These are phyloP conservation scores for Cryptococcus maquisensis DNA, from an alignment of 1,284 basidiomycete species.

Conservation along the genomic window DNA sequence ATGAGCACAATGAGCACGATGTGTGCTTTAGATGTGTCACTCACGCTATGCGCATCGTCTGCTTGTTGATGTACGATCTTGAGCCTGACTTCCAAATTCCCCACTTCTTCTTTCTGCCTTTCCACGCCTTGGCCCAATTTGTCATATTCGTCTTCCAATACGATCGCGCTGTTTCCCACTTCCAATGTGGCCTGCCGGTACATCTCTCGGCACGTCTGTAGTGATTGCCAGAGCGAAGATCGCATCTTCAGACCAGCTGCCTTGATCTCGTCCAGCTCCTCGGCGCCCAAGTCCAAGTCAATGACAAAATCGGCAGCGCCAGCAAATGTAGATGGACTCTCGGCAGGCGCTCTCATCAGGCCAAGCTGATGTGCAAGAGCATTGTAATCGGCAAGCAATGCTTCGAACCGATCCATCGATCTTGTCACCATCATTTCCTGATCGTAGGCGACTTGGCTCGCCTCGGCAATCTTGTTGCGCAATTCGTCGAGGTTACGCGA, in stretches of 20 bases:
- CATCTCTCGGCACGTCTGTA: conserved; percentile 64
- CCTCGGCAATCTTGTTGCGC: conserved; percentile 66
- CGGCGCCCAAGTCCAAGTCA: conserved; percentile 67
- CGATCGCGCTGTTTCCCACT: conserved; percentile 67
- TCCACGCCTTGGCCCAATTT: conserved; percentile 52
- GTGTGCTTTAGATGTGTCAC: conserved; percentile 36
- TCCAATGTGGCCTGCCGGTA: conserved; percentile 63
- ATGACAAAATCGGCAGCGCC: conserved; percentile 61
- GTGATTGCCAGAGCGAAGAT: conserved; percentile 64
- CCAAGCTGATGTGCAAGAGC: conserved; percentile 67
- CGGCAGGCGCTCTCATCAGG: conserved; percentile 52
- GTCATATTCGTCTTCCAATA: conserved; percentile 72
- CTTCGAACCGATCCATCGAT: conserved; percentile 70
- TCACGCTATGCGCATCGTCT: conserved; percentile 68
- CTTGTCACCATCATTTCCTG: conserved; percentile 74
- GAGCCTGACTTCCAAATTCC: conserved; percentile 57
- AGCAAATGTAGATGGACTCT: conserved; percentile 26
- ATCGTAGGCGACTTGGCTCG: conserved; percentile 63
- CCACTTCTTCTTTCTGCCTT: conserved; percentile 60
- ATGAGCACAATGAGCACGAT: neutral
- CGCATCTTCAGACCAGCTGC: conserved; percentile 60
- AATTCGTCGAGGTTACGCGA: conserved; percentile 67
- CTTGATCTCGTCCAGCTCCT: conserved; percentile 62
- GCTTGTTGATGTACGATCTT: conserved; percentile 58
- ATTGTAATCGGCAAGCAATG: conserved; percentile 69